phyloP scores from a whole-genome alignment of 78 protist species.

The Tieghemostelium lacteum region DNA sequence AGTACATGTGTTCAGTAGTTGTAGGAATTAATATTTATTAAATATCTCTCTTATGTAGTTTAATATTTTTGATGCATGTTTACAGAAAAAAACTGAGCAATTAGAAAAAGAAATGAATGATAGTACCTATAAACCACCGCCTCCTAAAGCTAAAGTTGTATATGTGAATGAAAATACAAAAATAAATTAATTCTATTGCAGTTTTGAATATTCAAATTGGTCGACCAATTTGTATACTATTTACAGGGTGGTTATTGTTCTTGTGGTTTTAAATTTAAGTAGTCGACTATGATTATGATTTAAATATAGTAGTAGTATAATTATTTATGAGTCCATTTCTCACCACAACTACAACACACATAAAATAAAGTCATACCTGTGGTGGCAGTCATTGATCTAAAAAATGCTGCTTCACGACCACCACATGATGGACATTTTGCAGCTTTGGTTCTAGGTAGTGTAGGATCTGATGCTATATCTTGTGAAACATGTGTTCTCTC shows the following conservation, averaged over 20 bases:
- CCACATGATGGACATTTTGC: slow-evolving; percentile 55
- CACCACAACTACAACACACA: slow-evolving; percentile 60
- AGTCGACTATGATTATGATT: too few relatives aligned
- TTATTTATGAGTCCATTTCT: slow-evolving; percentile 40
- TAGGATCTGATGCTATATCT: slow-evolving; percentile 69
- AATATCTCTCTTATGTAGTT: slow-evolving; percentile 25
- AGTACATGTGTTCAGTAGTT: too few relatives aligned
- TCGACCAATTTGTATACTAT: neutral
- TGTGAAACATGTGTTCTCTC: slow-evolving; percentile 66
- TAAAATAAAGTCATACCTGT: slow-evolving; percentile 55
- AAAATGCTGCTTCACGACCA: slow-evolving; percentile 69
- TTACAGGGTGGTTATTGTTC: neutral
- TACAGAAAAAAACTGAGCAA: slow-evolving; percentile 15
- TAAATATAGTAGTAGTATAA: neutral
- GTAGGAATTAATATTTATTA: too few relatives aligned
- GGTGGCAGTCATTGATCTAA: slow-evolving; percentile 38
- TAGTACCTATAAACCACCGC: neutral
- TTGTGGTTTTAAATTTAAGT: neutral
- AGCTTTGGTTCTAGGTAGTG: slow-evolving; percentile 66
- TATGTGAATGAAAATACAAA: neutral
- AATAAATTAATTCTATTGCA: neutral
- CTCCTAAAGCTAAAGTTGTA: neutral
- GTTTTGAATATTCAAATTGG: neutral
- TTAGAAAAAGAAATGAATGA: neutral
- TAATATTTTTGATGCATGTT: slow-evolving; percentile 40